Percentiles rank a stretch among this genome's conserved stretches.
These are phyloP conservation scores for Aaosphaeria pasadenensis DNA, from an alignment of 2,329 filamentous ascomycete genomes.

Conservation along the genomic window DNA sequence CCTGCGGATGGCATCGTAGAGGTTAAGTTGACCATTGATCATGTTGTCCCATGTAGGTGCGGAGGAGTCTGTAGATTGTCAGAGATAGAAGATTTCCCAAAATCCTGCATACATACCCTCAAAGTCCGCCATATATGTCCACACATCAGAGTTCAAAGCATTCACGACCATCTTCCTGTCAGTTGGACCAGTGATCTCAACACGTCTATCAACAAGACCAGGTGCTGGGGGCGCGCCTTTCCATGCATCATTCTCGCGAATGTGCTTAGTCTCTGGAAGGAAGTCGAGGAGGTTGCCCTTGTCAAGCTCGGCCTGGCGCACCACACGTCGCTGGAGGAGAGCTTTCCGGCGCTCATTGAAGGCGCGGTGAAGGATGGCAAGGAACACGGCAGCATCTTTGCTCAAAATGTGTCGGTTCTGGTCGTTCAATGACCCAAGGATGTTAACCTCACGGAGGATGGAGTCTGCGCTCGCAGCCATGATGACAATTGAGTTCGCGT, in stretches of 20 bases:
- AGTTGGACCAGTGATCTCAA: conserved; percentile 96
- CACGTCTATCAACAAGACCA: conserved; percentile 85
- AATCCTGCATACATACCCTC: conserved; percentile 64
- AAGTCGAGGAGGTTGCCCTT: conserved; percentile 87
- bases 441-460: conserved; percentile 82
- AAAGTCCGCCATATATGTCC: conserved; percentile 99
- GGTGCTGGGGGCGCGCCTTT: conserved; percentile 88
- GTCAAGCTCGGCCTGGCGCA: conserved; percentile 90
- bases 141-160: conserved; percentile 91
- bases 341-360: conserved; percentile 89
- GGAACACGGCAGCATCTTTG: conserved; percentile 84
- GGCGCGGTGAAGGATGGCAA: conserved; percentile 89
- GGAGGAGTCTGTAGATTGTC: conserved; percentile 69
- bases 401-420: conserved; percentile 87
- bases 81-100: not conserved
- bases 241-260: conserved; percentile 93
- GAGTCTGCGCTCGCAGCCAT: conserved; percentile 57
- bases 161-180: conserved; percentile 99
- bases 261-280: conserved; percentile 90
- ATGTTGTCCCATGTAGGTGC: conserved; percentile 99
- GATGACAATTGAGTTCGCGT: conserved; percentile 7
- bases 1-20: conserved; percentile 91
- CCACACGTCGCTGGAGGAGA: conserved; percentile 79
- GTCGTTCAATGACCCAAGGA: conserved; percentile 76
- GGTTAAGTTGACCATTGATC: conserved; percentile 96